phyloP scores from a whole-genome alignment of 2,329 filamentous ascomycete genomes.

The Xylariaceae sp. region DNA sequence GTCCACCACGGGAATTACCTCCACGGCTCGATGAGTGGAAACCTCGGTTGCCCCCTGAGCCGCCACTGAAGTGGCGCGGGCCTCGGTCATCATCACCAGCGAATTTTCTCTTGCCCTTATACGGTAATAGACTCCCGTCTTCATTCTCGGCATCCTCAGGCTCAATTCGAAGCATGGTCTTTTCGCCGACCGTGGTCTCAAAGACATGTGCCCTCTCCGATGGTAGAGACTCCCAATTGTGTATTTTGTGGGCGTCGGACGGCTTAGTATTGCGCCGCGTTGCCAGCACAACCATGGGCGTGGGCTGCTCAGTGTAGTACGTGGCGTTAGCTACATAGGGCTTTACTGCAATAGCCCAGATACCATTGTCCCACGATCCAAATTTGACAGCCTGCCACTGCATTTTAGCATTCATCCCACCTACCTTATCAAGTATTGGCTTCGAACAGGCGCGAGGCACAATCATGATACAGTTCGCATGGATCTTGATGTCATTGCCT shows the following conservation, averaged over 20 bases:
- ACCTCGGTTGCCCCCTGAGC: conserved; percentile 29
- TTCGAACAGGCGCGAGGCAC: conserved; percentile 70
- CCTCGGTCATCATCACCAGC: conserved; percentile 31
- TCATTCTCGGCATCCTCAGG: conserved; percentile 62
- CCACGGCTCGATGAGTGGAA: conserved; percentile 39
- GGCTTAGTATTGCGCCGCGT: conserved; percentile 71
- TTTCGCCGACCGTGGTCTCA: conserved; percentile 81
- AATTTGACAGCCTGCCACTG: conserved; percentile 79
- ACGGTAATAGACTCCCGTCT: conserved; percentile 59
- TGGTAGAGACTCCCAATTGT: conserved; percentile 75
- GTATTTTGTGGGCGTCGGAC: conserved; percentile 75
- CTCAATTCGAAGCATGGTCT: conserved; percentile 77
- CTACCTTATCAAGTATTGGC: conserved; percentile 74
- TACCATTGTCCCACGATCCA: conserved; percentile 68
- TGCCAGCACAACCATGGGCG: conserved; percentile 78
- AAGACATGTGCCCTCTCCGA: conserved; percentile 70
- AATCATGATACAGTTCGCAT: conserved; percentile 90
- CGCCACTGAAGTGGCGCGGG: conserved; percentile 24
- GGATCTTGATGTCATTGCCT: conserved; percentile 68
- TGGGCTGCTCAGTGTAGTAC: conserved; percentile 74
- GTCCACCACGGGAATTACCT: conserved; percentile 25
- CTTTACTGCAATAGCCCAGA: conserved; percentile 81
- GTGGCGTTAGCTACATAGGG: conserved; percentile 64
- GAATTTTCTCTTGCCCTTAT: conserved; percentile 60
- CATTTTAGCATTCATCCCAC: conserved; percentile 79